These are phyloP conservation scores for Elaeis guineensis DNA, from an alignment of 176 grass and related monocot genomes.

Conservation along the genomic window DNA sequence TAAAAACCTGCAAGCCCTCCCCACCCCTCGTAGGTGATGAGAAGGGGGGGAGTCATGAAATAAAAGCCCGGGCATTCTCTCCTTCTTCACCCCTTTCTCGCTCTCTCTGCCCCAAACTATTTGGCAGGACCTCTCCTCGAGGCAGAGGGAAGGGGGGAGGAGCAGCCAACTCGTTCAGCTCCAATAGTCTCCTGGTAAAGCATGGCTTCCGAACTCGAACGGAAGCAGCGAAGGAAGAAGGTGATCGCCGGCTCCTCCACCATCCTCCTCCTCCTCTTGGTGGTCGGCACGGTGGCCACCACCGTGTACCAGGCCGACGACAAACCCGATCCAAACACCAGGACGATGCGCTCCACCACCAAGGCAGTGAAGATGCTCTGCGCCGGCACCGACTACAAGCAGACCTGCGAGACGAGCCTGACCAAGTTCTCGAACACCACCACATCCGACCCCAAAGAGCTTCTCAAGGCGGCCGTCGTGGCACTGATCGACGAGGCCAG, in stretches of 20 bases:
- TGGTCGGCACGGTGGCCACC: constrained; percentile 46
- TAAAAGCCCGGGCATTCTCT: not conserved
- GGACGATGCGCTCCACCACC: constrained; percentile 32
- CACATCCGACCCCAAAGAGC: constrained; percentile 42
- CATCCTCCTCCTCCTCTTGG: constrained; percentile 40
- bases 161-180: not conserved
- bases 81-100: not conserved
- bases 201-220: constrained; percentile 10
- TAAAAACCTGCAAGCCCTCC: too few species aligned
- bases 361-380: constrained; percentile 75
- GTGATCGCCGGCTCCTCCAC: constrained; percentile 31
- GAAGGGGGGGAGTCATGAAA: too few species aligned
- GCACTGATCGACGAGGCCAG: constrained; percentile 30
- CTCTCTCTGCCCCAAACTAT: not conserved
- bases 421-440: constrained; percentile 15
- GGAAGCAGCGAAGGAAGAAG: constrained; percentile 16
- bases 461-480: constrained; percentile 37
- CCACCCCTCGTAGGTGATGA: too few species aligned
- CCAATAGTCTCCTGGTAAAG: not conserved
- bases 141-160: not conserved
- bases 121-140: too few species aligned
- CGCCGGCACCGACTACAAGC: constrained; percentile 59
- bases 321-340: not conserved
- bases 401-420: constrained; percentile 49
- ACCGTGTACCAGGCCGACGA: constrained; percentile 20